Evolutionary conservation across 139 green algal species (phyloP), one percentile per base, ranked within the genome.

Genomic region (Auxenochlorella protothecoides): DNA sequence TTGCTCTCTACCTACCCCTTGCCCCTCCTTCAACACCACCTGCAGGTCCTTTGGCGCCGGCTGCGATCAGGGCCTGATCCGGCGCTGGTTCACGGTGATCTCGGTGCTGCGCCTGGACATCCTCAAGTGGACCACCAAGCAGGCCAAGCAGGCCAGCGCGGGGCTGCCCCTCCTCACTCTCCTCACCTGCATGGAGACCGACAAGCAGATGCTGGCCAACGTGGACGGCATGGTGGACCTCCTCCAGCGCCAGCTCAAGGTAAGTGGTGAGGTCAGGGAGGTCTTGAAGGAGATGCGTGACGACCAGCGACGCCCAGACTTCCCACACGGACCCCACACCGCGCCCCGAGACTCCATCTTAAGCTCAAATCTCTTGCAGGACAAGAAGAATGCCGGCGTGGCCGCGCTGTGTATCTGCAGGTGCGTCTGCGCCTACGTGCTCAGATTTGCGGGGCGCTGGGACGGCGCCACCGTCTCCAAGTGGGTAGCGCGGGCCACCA

Each of bases 121-220:
- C 63, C 80, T 83, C 10, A 72, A 75, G 44, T 86, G 84, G 89
- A 85, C 89, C 68, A 80, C 75, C 55, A 93, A 94, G 73, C 87
- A 96, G 70, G 85, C 82, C 76, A 89, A 88, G 74, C 90, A 85
- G 84, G 68, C 70, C 62, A n/a, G 51, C 2, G 61, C 73, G 53
- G 70, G 53, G 52, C 89, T 90, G 63, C 91, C 91, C 0, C 72
- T 92, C 16, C 70, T 89, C 8, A 91, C 91, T 5, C 67, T 83
- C 27, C 81, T 97, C 62, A 77, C 91, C 68, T 97, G 91, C 78
- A 68, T 95, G 64, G 78, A 88, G 62, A 79, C 85, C 61, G 71
- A 86, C 53, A 66, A 72, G 52, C 74, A 77, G 55, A 86, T 92
- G 71, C 59, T 73, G 12, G 16, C 63, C 2, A 54, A 68, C 55